These are phyloP conservation scores for Saprolegnia parasitica DNA, from an alignment of 352 stramenopile species.

Conservation along the genomic window DNA sequence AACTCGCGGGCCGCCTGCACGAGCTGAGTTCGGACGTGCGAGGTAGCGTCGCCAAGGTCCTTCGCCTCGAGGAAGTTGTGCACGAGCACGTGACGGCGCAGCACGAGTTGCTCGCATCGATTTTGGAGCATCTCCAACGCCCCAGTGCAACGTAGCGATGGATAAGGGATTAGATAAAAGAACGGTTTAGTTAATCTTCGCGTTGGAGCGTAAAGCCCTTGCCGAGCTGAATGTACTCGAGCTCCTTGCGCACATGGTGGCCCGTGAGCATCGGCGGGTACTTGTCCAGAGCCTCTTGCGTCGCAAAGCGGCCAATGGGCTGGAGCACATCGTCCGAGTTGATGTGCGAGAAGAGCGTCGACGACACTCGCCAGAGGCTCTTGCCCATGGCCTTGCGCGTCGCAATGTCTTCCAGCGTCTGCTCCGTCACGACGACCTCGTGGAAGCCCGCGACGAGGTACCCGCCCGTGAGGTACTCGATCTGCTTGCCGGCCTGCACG, in stretches of 20 bases:
- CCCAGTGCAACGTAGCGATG: neutral
- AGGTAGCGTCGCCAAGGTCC: neutral
- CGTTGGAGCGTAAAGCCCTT: constrained; percentile 68
- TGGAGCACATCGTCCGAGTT: constrained; percentile 83
- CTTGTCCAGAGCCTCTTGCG: constrained; percentile 46
- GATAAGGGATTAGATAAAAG: neutral
- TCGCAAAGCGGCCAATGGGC: constrained; percentile 78
- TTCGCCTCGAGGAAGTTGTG: neutral
- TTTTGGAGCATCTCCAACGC: neutral
- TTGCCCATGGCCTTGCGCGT: constrained; percentile 59
- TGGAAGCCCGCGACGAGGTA: constrained; percentile 91
- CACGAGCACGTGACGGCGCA: neutral
- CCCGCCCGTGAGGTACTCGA: constrained; percentile 89
- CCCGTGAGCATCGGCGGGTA: constrained; percentile 84
- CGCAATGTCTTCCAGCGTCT: constrained; percentile 71
- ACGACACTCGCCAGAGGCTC: constrained; percentile 88
- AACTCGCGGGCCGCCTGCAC: too few relatives aligned
- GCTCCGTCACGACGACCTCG: constrained; percentile 81
- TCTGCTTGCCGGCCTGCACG: constrained; percentile 87
- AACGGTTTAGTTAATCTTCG: constrained; percentile 36
- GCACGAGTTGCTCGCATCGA: neutral
- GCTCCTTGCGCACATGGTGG: constrained; percentile 82
- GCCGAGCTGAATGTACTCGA: constrained; percentile 81
- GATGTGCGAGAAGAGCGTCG: constrained; percentile 90
- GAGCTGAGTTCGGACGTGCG: too few relatives aligned